A percentile compares a stretch with the other conserved stretches of the same genome.
Evolutionary conservation across 2,329 filamentous ascomycete species (phyloP).

Genomic region (Epichloe hybrida): DNA sequence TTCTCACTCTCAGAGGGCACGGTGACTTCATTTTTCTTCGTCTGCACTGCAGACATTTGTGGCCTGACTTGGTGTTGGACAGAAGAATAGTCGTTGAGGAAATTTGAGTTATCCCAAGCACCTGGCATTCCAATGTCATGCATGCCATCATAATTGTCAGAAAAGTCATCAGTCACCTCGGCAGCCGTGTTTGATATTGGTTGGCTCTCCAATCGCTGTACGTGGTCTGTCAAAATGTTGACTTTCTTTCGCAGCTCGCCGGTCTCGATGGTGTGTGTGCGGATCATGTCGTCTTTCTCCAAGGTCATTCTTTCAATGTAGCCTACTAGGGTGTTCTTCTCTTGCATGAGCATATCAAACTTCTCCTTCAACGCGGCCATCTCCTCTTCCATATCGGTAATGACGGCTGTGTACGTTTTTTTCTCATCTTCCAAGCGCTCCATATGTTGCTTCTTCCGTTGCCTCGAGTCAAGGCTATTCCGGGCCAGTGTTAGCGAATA

Average conservation of each 20-base stretch:
- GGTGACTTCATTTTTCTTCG: constrained; percentile 33
- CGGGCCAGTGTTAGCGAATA: constrained; percentile 7
- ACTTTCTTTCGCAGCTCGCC: constrained; percentile 89
- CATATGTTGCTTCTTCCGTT: constrained; percentile 96
- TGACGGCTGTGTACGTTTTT: constrained; percentile 70
- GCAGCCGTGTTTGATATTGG: constrained; percentile 24
- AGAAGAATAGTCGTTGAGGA: constrained; percentile 58
- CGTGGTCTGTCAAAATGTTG: constrained; percentile 61
- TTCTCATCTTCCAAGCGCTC: constrained; percentile 95
- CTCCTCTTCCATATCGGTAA: constrained; percentile 68
- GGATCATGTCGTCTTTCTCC: constrained; percentile 87
- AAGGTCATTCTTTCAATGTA: constrained; percentile 64
- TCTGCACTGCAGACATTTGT: constrained; percentile 38
- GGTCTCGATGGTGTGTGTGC: constrained; percentile 77
- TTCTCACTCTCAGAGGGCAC: constrained; percentile 41
- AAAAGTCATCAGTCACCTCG: constrained; percentile 46
- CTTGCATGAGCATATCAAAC: constrained; percentile 55
- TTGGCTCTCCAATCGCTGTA: constrained; percentile 53
- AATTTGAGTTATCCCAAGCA: constrained; percentile 63
- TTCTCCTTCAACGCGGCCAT: constrained; percentile 54
- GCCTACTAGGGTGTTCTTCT: constrained; percentile 61
- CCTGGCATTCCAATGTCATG: constrained; percentile 70
- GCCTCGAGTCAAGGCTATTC: constrained; percentile 76
- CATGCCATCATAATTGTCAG: constrained; percentile 65
- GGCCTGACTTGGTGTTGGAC: constrained; percentile 45